Evolutionary conservation across 2,329 filamentous ascomycete species (phyloP).

Genomic region (Pseudogymnoascus sp.): DNA sequence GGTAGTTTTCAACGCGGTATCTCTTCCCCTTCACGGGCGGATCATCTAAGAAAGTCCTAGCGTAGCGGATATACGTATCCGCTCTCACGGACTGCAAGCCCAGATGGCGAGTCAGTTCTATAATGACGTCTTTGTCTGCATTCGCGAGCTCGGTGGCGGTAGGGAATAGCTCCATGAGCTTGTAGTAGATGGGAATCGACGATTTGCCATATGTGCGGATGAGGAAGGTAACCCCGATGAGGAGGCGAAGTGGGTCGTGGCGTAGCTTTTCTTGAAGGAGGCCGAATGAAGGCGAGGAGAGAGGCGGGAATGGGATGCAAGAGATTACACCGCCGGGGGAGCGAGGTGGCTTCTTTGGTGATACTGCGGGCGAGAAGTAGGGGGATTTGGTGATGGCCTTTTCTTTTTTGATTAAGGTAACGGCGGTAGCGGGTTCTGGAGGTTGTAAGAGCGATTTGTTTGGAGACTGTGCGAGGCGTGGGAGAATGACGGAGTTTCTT

Average conservation of each 20-base stretch:
- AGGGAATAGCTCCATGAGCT: conserved; percentile 59
- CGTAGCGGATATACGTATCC: conserved; percentile 59
- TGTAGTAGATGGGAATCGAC: conserved; percentile 68
- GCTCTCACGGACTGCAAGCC: conserved; percentile 64
- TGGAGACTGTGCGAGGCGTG: not conserved
- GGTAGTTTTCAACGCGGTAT: conserved; percentile 49
- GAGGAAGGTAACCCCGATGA: conserved; percentile 76
- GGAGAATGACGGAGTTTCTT: not conserved
- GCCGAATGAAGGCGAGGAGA: conserved; percentile 57
- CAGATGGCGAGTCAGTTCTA: conserved; percentile 57
- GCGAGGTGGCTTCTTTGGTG: not conserved
- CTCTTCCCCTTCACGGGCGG: conserved; percentile 53
- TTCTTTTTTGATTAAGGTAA: not conserved
- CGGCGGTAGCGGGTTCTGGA: not conserved
- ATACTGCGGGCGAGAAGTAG: conserved; percentile 19
- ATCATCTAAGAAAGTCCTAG: conserved; percentile 54
- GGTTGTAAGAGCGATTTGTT: not conserved
- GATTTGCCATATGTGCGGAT: conserved; percentile 68
- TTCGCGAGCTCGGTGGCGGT: conserved; percentile 53
- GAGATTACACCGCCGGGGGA: conserved; percentile 33
- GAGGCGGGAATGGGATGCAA: conserved; percentile 57
- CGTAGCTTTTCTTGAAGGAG: conserved; percentile 77
- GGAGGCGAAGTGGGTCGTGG: conserved; percentile 66
- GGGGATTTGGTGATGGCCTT: conserved; percentile 21
- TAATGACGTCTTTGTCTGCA: conserved; percentile 47